Conservation (phyloP, 208 protist genomes). For the Crithidia acanthocephali region DNA sequence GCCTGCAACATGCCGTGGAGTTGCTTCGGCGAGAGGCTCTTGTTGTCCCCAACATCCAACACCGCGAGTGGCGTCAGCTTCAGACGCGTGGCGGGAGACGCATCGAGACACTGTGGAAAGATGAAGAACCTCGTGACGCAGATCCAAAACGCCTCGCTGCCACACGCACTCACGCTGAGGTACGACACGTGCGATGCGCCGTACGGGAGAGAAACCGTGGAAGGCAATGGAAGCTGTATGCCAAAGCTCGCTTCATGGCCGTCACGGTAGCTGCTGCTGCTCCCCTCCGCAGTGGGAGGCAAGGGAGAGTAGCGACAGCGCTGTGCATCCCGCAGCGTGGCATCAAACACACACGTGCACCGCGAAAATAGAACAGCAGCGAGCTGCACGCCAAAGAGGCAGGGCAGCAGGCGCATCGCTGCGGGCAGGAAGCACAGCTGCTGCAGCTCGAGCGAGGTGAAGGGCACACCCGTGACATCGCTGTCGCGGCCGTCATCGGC, state of each 20-base stretch:
- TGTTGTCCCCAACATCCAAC: conserved; percentile 1
- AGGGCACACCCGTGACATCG: neutral
- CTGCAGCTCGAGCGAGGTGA: conserved; percentile 14
- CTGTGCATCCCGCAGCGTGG: neutral
- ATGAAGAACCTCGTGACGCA: conserved; percentile 3
- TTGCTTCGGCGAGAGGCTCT: neutral
- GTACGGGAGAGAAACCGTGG: neutral
- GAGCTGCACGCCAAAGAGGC: conserved; percentile 1
- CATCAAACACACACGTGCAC: neutral
- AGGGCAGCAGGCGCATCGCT: conserved; percentile 4
- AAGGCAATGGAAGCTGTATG: neutral
- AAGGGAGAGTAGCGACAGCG: neutral
- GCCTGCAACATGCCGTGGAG: neutral
- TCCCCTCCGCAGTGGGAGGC: neutral
- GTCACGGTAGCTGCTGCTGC: too few relatives aligned
- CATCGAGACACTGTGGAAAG: neutral
- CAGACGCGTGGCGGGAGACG: neutral
- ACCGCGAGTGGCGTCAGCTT: neutral
- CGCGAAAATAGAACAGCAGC: neutral
- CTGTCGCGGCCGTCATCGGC: neutral
- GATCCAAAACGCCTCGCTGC: conserved; percentile 7
- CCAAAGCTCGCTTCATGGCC: neutral
- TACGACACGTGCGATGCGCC: neutral
- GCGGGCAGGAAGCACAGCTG: conserved; percentile 8
- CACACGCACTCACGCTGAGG: neutral